Evolutionary conservation across 2,329 filamentous ascomycete species (phyloP).

Genomic region (Calonectria naviculata): DNA sequence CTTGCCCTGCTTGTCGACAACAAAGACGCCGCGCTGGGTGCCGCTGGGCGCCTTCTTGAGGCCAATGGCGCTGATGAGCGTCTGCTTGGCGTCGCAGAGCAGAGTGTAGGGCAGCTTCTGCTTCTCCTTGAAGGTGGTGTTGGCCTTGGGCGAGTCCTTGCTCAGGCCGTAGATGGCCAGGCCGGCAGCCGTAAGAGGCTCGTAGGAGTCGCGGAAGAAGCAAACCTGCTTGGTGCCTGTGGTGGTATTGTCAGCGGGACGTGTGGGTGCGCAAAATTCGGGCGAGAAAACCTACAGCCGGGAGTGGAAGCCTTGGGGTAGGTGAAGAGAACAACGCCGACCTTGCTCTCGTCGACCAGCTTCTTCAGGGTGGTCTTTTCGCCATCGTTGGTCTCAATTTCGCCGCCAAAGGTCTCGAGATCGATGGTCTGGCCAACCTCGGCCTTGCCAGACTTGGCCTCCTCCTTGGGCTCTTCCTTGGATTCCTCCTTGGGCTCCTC

Average conservation of each 20-base stretch:
- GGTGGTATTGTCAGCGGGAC: conserved; percentile 18
- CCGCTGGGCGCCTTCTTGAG: conserved; percentile 86
- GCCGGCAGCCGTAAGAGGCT: conserved; percentile 79
- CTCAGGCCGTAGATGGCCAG: conserved; percentile 92
- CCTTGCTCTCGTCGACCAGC: conserved; percentile 84
- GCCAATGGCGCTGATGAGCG: conserved; percentile 87
- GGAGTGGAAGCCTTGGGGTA: conserved; percentile 96
- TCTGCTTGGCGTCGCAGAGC: conserved; percentile 81
- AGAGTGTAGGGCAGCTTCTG: conserved; percentile 90
- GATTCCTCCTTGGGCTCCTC: conserved; percentile 31
- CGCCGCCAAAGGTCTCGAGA: conserved; percentile 72
- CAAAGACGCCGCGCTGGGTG: conserved; percentile 88
- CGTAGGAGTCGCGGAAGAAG: conserved; percentile 89
- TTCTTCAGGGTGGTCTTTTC: conserved; percentile 81
- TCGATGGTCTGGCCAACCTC: conserved; percentile 66
- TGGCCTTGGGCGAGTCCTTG: conserved; percentile 87
- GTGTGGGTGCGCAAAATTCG: not conserved
- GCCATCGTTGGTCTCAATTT: conserved; percentile 89
- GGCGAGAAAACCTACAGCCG: conserved; percentile 75
- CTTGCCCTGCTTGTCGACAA: conserved; percentile 84
- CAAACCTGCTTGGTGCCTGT: conserved; percentile 95
- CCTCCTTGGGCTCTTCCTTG: conserved; percentile 46
- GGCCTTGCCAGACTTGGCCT: conserved; percentile 48
- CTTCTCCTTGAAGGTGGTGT: conserved; percentile 92
- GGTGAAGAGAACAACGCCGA: conserved; percentile 91